phyloP scores from a whole-genome alignment of 2,329 filamentous ascomycete genomes.

The Aspergillus ochraceus region DNA sequence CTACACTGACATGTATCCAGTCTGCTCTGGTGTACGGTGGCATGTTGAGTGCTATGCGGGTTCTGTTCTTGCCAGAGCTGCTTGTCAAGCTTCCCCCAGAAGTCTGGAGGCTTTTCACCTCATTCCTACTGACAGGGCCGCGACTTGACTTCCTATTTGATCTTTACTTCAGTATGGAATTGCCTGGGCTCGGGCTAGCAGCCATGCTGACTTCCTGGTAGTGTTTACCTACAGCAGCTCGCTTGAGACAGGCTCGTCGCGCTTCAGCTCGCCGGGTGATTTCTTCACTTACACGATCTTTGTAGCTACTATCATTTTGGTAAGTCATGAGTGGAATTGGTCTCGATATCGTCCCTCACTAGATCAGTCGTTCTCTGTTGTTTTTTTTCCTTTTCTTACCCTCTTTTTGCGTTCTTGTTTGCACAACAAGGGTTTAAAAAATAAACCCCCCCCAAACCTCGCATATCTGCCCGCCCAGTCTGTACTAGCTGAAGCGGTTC shows the following conservation, averaged over 20 bases:
- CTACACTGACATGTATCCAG: constrained; percentile 62
- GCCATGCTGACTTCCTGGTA: constrained; percentile 39
- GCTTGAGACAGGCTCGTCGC: constrained; percentile 69
- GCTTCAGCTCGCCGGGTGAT: constrained; percentile 74
- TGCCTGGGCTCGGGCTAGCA: constrained; percentile 18
- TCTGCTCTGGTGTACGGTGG: constrained; percentile 63
- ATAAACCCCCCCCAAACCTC: constrained; percentile 61
- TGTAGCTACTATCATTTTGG: constrained; percentile 69
- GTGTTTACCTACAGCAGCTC: constrained; percentile 75
- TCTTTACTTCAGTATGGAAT: constrained; percentile 65
- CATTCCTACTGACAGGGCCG: constrained; percentile 60
- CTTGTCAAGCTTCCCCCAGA: constrained; percentile 62
- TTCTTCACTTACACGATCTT: constrained; percentile 79
- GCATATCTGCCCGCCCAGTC: constrained; percentile 79
- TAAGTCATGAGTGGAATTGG: constrained; percentile 58
- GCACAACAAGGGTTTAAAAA: not conserved
- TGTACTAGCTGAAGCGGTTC: constrained; percentile 73
- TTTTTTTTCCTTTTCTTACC: not conserved
- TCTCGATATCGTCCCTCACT: constrained; percentile 14
- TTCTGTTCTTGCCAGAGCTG: constrained; percentile 53
- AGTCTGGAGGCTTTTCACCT: constrained; percentile 59
- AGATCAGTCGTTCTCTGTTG: not conserved
- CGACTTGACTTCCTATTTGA: constrained; percentile 65
- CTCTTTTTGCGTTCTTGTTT: constrained; percentile 20
- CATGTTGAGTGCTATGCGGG: constrained; percentile 52